Evolutionary conservation across 208 protist species (phyloP).

Genomic region (Trypanosoma melophagium): DNA sequence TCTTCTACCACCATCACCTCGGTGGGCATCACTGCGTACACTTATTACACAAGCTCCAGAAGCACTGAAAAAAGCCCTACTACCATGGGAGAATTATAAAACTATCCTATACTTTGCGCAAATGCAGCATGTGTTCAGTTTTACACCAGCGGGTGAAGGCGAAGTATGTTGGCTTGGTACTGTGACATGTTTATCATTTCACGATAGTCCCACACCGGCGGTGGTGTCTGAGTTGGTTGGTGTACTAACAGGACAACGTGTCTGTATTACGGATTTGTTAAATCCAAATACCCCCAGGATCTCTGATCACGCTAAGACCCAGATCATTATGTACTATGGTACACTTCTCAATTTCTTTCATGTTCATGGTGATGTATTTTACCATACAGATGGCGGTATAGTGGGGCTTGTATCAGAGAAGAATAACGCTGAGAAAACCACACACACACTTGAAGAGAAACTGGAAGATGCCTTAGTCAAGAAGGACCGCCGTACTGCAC

Average conservation of each 20-base stretch:
- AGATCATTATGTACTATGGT: conserved; percentile 41
- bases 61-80: conserved; percentile 25
- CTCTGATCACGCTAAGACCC: conserved; percentile 27
- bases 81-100: conserved; percentile 31
- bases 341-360: conserved; percentile 30
- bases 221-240: conserved; percentile 33
- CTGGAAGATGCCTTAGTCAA: conserved; percentile 33
- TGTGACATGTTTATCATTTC: conserved; percentile 25
- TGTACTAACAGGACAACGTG: conserved; percentile 13
- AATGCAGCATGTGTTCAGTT: conserved; percentile 57
- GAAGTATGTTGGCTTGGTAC: conserved; percentile 21
- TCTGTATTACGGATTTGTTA: conserved; percentile 25
- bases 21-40: conserved; percentile 39
- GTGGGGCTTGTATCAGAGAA: conserved; percentile 16
- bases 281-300: conserved; percentile 4
- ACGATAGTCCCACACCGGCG: conserved; percentile 33
- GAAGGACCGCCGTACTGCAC: conserved; percentile 19
- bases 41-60: conserved; percentile 33
- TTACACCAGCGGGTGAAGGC: conserved; percentile 43
- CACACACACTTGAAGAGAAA: conserved; percentile 32
- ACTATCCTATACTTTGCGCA: conserved; percentile 68
- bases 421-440: not conserved
- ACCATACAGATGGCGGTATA: conserved; percentile 15
- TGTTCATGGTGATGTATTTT: conserved; percentile 31
- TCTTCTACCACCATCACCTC: conserved; percentile 12